Conservation (phyloP, 768 basidiomycete genomes). For the Tricholoma saponaceum region DNA sequence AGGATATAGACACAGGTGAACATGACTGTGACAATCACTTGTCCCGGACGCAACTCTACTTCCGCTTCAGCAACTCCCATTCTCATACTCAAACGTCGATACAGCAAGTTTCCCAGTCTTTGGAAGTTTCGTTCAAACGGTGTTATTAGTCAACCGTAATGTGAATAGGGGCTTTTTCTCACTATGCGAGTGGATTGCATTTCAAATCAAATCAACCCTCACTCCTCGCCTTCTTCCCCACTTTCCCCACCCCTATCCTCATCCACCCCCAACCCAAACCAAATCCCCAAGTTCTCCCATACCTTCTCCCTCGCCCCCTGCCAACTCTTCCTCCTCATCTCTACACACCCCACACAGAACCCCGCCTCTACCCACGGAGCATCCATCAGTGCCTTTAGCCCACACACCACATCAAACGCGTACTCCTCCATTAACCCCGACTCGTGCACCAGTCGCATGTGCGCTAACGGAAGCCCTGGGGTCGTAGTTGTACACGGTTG, state of each 20-base stretch:
- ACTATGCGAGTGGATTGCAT: too few species aligned
- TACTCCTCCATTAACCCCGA: slow-evolving; percentile 8
- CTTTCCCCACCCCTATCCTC: not conserved
- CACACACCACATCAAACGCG: slow-evolving; percentile 6
- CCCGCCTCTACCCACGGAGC: slow-evolving; percentile 10
- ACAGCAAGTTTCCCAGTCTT: too few species aligned
- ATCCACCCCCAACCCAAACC: slow-evolving; percentile 3
- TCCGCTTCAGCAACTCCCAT: too few species aligned
- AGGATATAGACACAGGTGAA: too few species aligned
- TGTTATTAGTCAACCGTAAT: too few species aligned
- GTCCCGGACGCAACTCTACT: too few species aligned
- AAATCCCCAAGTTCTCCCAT: slow-evolving; percentile 10
- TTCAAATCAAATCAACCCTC: too few species aligned
- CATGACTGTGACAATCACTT: too few species aligned
- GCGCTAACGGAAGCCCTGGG: not conserved
- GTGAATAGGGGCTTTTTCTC: too few species aligned
- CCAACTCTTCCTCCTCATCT: slow-evolving; percentile 6
- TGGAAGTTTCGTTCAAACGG: too few species aligned
- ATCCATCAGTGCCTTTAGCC: slow-evolving; percentile 8
- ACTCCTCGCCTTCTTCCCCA: not conserved
- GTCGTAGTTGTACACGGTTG: slow-evolving; percentile 2
- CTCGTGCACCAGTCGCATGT: slow-evolving; percentile 5
- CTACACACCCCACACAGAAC: slow-evolving; percentile 6
- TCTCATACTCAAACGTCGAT: too few species aligned
- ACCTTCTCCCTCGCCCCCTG: slow-evolving; percentile 5